A percentile compares a stretch with the other conserved stretches of the same genome.
Conservation (phyloP, 2,329 filamentous ascomycete genomes). For the Geosmithia flava region DNA sequence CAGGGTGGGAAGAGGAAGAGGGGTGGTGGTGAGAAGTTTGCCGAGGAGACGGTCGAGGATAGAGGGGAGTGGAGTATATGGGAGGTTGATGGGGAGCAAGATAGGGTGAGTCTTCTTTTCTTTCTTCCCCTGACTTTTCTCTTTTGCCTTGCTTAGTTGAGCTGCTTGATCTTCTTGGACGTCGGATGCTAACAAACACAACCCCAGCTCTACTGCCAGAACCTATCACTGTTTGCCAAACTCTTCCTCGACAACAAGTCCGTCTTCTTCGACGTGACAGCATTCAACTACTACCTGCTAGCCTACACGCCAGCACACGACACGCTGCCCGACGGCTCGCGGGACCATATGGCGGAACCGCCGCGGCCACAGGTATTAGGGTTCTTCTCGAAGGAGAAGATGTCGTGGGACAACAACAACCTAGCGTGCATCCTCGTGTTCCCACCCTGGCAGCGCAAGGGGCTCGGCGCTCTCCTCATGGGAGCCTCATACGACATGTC, state of each 20-base stretch:
- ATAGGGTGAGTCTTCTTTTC: constrained; percentile 60
- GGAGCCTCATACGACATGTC: constrained; percentile 89
- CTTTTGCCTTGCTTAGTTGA: too few species aligned
- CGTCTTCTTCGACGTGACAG: constrained; percentile 91
- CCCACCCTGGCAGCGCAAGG: constrained; percentile 87
- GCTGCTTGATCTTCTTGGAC: background rate
- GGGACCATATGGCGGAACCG: constrained; percentile 1
- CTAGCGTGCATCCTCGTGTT: constrained; percentile 93
- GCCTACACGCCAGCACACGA: constrained; percentile 48
- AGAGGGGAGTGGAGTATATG: constrained; percentile 75
- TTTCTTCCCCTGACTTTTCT: too few species aligned
- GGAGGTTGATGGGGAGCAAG: constrained; percentile 81
- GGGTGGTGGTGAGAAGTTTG: constrained; percentile 20
- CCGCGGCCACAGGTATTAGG: constrained; percentile 50
- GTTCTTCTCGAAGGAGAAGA: constrained; percentile 99
- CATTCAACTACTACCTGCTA: constrained; percentile 90
- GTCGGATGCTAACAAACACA: background rate
- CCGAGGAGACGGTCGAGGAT: constrained; percentile 34
- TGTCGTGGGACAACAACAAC: constrained; percentile 98
- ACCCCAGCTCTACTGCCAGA: constrained; percentile 75
- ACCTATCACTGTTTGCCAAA: constrained; percentile 91
- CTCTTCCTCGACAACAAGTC: constrained; percentile 97
- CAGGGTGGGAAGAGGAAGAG: constrained; percentile 20
- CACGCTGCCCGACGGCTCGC: constrained; percentile 2
- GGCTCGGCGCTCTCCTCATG: constrained; percentile 81